A percentile compares a stretch with the other conserved stretches of the same genome.
phyloP scores from a whole-genome alignment of 768 basidiomycete genomes.

The Gloeopeniophorella convolvens region DNA sequence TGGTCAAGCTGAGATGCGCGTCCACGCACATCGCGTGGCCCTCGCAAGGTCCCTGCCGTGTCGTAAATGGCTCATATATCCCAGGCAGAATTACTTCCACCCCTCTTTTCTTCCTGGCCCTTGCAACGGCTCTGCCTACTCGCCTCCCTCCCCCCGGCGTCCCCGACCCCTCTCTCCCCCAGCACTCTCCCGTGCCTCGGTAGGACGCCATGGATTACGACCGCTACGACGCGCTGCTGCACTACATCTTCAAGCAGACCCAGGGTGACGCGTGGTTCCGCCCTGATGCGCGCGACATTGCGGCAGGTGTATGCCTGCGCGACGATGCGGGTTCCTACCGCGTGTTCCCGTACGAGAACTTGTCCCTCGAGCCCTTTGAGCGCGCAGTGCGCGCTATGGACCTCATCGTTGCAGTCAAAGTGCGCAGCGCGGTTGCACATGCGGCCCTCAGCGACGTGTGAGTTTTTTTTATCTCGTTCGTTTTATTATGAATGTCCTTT shows the following conservation, averaged over 20 bases:
- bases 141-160: background rate
- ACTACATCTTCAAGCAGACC: constrained; percentile 40
- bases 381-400: constrained; percentile 45
- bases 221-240: constrained; percentile 38
- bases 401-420: constrained; percentile 50
- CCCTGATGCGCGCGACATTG: constrained; percentile 41
- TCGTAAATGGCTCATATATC: constrained; percentile 12
- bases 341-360: constrained; percentile 49
- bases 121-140: too few species aligned
- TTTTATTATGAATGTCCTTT: background rate
- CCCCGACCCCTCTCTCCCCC: background rate
- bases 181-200: background rate
- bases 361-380: constrained; percentile 49
- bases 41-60: background rate
- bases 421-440: constrained; percentile 44
- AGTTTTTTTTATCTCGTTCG: constrained; percentile 18
- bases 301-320: constrained; percentile 44
- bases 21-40: background rate
- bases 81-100: background rate
- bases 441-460: constrained; percentile 44
- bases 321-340: constrained; percentile 43
- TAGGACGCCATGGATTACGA: constrained; percentile 32
- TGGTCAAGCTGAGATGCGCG: too few species aligned
- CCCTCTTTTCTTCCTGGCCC: background rate
- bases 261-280: constrained; percentile 51